Evolutionary conservation across 495 filamentous ascomycete genomes (phyloP), one percentile per base, ranked within the genome.

Genomic region (Neurospora sp.): DNA sequence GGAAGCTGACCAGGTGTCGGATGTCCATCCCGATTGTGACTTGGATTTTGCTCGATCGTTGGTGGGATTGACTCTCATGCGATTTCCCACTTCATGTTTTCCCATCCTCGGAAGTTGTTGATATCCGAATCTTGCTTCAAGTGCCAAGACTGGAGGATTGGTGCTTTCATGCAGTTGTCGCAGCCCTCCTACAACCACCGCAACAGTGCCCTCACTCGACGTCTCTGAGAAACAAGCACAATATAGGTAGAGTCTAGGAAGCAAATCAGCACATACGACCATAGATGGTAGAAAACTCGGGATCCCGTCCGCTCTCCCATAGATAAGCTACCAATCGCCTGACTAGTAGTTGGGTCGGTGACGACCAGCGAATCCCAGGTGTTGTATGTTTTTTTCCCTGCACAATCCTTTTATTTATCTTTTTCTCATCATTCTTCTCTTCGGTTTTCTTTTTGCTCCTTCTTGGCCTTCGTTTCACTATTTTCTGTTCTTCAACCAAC

Each of bases 291-390:
- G 53, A 61, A 31, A 31, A 61, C 53, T 61, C 82, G 83, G 82
- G 81, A 83, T 84, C 84, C 84, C 84, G 84, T 85, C 82, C 82
- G 84, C 82, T 86, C 84, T 83, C 80, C 83, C 84, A 78, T 84
- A 81, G 81, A 80, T 78, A 83, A 83, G n/a, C 74, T 31, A 59
- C 48, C 22, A 31, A 59, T 27, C 20, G 79, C 79, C 73, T 71
- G 78, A 81, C 74, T 76, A 84, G 83, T 84, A 85, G 79, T 83
- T 81, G 81, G 82, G 82, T 84, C 78, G 81, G 77, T 81, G 75
- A 80, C 79, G 72, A 80, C 74, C 74, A 78, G 76, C 68, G 82
- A 83, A 83, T 82, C 78, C 81, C 76, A 74, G 78, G 81, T 84
- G 82, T 80, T 83, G 81, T 83, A 84, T 81, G 81, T 82, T 78